Conservation (phyloP, 208 protist genomes). For the Trypanosoma vivax region DNA sequence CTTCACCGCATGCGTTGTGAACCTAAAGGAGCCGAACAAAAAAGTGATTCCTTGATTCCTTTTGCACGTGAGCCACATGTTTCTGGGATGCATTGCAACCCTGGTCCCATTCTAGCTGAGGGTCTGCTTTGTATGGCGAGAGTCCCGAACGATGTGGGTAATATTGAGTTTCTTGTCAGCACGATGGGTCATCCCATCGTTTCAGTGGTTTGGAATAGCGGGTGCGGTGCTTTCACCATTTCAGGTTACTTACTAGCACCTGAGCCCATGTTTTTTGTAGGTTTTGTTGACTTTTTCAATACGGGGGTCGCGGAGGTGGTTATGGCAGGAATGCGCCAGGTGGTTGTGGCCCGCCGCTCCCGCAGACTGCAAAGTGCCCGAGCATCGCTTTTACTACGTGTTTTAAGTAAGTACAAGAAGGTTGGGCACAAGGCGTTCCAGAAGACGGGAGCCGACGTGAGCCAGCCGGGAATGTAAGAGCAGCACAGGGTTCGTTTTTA, state of each 20-base stretch:
- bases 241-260: slow-evolving; percentile 55
- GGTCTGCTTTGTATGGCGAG: slow-evolving; percentile 48
- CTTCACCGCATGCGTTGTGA: too few relatives aligned
- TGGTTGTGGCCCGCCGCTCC: slow-evolving; percentile 54
- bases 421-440: neutral
- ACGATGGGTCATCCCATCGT: slow-evolving; percentile 72
- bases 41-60: too few relatives aligned
- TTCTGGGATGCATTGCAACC: too few relatives aligned
- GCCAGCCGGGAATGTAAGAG: too few relatives aligned
- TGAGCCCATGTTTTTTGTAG: slow-evolving; percentile 67
- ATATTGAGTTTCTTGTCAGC: slow-evolving; percentile 58
- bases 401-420: slow-evolving; percentile 25
- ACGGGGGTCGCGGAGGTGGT: slow-evolving; percentile 50
- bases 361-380: slow-evolving; percentile 26
- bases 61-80: neutral
- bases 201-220: slow-evolving; percentile 46
- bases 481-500: too few relatives aligned
- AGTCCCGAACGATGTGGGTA: slow-evolving; percentile 17
- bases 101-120: slow-evolving; percentile 67
- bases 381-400: slow-evolving; percentile 38
- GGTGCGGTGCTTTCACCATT: slow-evolving; percentile 44
- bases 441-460: too few relatives aligned
- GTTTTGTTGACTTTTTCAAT: slow-evolving; percentile 69
- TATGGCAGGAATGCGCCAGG: slow-evolving; percentile 61
- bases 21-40: too few relatives aligned